Percentiles rank a stretch among this genome's conserved stretches.
Evolutionary conservation across 495 filamentous ascomycete species (phyloP).

Genomic region (Aspergillus asperescens): DNA sequence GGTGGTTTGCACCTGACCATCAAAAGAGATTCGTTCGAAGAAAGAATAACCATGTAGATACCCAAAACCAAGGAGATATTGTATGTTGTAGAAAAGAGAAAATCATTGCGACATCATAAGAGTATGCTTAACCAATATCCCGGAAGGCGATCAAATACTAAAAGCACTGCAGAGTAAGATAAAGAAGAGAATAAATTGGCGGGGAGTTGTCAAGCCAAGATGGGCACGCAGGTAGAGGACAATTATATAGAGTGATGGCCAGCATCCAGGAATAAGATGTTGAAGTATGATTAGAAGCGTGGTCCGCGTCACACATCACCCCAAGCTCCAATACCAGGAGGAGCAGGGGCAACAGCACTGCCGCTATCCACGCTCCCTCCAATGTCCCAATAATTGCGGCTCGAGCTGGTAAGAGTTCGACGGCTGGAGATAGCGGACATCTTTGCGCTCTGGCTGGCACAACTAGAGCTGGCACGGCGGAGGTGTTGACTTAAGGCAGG

Average conservation of each 20-base stretch:
- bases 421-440: slow-evolving; percentile 52
- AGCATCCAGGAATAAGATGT: not conserved
- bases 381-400: slow-evolving; percentile 82
- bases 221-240: too few relatives aligned
- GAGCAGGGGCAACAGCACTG: slow-evolving; percentile 56
- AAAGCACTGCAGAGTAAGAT: too few relatives aligned
- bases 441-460: slow-evolving; percentile 74
- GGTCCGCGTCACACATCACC: slow-evolving; percentile 53
- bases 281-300: not conserved
- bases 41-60: too few relatives aligned
- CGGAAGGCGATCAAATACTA: too few relatives aligned
- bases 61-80: too few relatives aligned
- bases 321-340: slow-evolving; percentile 65
- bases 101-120: too few relatives aligned
- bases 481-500: slow-evolving; percentile 34
- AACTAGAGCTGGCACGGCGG: slow-evolving; percentile 60
- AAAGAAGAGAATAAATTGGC: too few relatives aligned
- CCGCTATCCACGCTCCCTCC: slow-evolving; percentile 71
- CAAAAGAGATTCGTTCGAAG: too few relatives aligned
- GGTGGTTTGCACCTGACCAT: not conserved
- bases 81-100: too few relatives aligned
- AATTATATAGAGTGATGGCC: not conserved
- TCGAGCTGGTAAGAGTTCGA: slow-evolving; percentile 52
- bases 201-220: too few relatives aligned
- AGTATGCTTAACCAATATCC: too few relatives aligned